A percentile compares a stretch with the other conserved stretches of the same genome.
Conservation (phyloP, 179 eudicot species). For the Silene noctiflora region DNA sequence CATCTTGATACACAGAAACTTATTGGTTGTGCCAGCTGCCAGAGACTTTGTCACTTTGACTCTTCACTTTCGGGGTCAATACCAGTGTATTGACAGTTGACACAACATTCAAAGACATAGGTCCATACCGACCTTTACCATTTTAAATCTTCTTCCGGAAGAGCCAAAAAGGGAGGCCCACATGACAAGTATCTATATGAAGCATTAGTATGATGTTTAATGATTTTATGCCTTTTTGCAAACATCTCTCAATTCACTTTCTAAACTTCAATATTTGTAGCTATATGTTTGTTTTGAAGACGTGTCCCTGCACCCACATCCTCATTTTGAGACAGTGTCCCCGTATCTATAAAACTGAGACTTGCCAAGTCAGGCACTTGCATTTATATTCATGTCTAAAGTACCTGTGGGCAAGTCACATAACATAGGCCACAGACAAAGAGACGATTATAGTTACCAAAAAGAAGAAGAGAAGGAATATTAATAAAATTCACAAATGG, state of each 20-base stretch:
- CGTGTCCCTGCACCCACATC: no score
- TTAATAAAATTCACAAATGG: not conserved
- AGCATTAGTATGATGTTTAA: not conserved
- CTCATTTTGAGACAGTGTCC: not conserved
- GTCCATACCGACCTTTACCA: not conserved
- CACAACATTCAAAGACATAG: not conserved
- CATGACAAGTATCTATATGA: not conserved
- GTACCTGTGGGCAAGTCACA: not conserved
- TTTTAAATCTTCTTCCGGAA: not conserved
- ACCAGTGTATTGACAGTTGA: not conserved
- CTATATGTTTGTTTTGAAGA: not conserved
- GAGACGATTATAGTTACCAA: not conserved
- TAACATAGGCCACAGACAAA: not conserved
- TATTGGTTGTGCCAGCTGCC: no score
- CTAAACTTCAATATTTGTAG: not conserved
- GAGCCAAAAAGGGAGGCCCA: not conserved
- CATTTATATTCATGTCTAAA: not conserved
- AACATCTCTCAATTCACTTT: not conserved
- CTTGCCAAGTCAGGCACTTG: not conserved
- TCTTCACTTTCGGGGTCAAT: not conserved
- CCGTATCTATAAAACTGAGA: not conserved
- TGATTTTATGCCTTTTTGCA: not conserved
- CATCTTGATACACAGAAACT: no score
- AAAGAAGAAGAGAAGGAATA: not conserved
- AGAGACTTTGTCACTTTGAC: not conserved